These are phyloP conservation scores for Hordeum vulgare DNA, from an alignment of 176 grass and related monocot genomes.

Conservation along the genomic window DNA sequence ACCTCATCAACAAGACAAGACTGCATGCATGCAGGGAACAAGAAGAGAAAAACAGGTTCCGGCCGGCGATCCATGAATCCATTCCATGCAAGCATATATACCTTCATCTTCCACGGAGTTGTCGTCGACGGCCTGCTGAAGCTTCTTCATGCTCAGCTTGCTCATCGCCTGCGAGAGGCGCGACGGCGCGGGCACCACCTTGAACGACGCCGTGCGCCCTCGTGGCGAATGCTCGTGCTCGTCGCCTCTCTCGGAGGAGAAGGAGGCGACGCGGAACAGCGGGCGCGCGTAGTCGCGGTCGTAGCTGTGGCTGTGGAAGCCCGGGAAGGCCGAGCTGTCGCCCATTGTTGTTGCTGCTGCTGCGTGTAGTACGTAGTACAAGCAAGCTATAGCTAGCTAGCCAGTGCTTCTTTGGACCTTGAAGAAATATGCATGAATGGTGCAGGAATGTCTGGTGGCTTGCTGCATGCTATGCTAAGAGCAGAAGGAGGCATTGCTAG, in stretches of 20 bases:
- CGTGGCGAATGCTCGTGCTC: neutral
- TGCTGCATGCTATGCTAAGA: neutral
- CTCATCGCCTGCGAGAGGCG: slow-evolving; percentile 22
- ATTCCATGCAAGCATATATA: too few species aligned
- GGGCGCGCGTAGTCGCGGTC: slow-evolving; percentile 10
- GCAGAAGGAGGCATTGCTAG: neutral
- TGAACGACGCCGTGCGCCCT: neutral
- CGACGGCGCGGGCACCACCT: neutral
- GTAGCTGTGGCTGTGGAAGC: slow-evolving; percentile 21
- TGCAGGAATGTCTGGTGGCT: neutral
- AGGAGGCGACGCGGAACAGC: slow-evolving; percentile 34
- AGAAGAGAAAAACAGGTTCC: neutral
- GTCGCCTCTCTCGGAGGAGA: slow-evolving; percentile 32
- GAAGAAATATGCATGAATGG: neutral
- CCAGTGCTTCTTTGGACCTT: neutral
- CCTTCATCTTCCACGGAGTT: slow-evolving; percentile 35
- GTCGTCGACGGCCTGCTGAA: slow-evolving; percentile 10
- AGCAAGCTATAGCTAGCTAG: too few species aligned
- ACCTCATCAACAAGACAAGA: too few species aligned
- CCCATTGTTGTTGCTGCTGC: slow-evolving; percentile 3
- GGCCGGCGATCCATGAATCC: too few species aligned
- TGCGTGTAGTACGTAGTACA: neutral
- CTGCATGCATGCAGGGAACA: neutral
- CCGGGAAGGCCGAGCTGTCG: slow-evolving; percentile 29
- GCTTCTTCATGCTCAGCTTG: slow-evolving; percentile 50